phyloP scores from a whole-genome alignment of 495 filamentous ascomycete genomes.

The Sabuloglossum arenarium region DNA sequence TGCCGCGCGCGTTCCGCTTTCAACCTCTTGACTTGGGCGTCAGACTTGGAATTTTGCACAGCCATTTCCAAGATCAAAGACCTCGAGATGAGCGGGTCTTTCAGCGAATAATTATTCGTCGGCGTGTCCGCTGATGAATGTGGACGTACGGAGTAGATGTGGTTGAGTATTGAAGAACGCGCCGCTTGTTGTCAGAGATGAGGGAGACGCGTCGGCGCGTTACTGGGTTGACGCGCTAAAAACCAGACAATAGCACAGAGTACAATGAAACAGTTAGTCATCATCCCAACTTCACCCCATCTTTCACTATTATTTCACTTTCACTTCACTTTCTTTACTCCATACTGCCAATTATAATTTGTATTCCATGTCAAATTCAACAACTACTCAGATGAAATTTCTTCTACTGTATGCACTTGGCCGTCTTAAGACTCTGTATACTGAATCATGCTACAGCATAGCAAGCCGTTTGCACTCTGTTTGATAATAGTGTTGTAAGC shows the following conservation, averaged over 20 bases:
- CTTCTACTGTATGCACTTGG: background rate
- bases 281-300: too few relatives aligned
- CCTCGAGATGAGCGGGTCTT: background rate
- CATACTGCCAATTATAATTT: too few relatives aligned
- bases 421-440: background rate
- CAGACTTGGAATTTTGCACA: background rate
- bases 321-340: too few relatives aligned
- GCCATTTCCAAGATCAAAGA: background rate
- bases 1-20: slow-evolving; percentile 29
- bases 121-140: background rate
- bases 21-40: background rate
- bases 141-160: too few relatives aligned
- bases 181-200: background rate
- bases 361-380: too few relatives aligned
- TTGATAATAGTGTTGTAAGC: background rate
- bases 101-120: background rate
- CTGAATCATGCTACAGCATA: background rate
- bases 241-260: too few relatives aligned
- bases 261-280: too few relatives aligned
- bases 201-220: too few relatives aligned
- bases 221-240: too few relatives aligned
- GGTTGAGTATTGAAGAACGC: too few relatives aligned
- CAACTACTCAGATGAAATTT: background rate
- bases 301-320: too few relatives aligned
- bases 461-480: background rate